Percentiles rank a stretch among this genome's conserved stretches.
Evolutionary conservation across 2,329 filamentous ascomycete species (phyloP).

Genomic region (Trichoderma sp.): DNA sequence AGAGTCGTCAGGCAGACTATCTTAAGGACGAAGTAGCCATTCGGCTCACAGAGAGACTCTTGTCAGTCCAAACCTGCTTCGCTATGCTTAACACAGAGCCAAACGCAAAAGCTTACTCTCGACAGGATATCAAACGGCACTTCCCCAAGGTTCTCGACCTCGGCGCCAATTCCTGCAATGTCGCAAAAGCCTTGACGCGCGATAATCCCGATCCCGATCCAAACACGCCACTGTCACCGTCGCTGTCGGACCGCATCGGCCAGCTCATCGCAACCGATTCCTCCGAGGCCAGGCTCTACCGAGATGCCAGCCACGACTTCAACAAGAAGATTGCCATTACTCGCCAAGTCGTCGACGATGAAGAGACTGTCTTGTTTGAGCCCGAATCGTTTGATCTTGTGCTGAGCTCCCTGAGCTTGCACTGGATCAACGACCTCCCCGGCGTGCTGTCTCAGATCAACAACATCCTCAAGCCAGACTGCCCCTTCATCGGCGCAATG

Average conservation of each 20-base stretch:
- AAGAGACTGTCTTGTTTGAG: conserved; percentile 74
- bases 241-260: conserved; percentile 70
- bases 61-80: conserved; percentile 45
- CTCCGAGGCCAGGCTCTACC: conserved; percentile 74
- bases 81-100: background rate
- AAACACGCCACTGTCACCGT: conserved; percentile 57
- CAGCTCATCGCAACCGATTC: conserved; percentile 81
- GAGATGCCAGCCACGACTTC: conserved; percentile 74
- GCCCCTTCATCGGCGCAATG: conserved; percentile 94
- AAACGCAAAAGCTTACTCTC: background rate
- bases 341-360: conserved; percentile 72
- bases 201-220: conserved; percentile 65
- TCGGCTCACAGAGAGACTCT: conserved; percentile 84
- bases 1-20: conserved; percentile 83
- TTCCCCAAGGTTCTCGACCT: conserved; percentile 87
- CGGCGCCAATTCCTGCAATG: conserved; percentile 93
- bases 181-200: conserved; percentile 77
- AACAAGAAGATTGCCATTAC: conserved; percentile 72
- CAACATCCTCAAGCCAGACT: conserved; percentile 82
- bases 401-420: conserved; percentile 82
- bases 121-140: conserved; percentile 86
- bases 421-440: conserved; percentile 98
- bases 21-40: conserved; percentile 88
- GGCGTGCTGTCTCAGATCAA: conserved; percentile 83
- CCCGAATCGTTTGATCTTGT: conserved; percentile 83